Evolutionary conservation across 2,329 filamentous ascomycete species (phyloP).

Genomic region (Fusarium scirpi): DNA sequence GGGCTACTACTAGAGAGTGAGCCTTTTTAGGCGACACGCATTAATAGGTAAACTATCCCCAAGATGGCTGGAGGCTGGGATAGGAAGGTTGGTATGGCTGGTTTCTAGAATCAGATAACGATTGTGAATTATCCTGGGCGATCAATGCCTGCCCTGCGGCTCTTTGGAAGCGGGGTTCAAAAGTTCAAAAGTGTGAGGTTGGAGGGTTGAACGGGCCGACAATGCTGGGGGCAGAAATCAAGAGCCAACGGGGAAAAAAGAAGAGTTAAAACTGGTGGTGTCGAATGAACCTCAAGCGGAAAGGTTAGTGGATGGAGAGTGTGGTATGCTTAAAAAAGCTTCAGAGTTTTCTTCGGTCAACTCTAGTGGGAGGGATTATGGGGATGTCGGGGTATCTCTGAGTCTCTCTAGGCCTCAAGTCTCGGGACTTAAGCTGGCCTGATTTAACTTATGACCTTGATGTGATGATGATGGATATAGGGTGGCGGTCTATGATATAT

Average conservation of each 20-base stretch:
- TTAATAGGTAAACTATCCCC: constrained; percentile 29
- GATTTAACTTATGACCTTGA: constrained; percentile 11
- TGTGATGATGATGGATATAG: neutral
- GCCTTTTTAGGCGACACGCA: constrained; percentile 34
- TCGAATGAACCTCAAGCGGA: constrained; percentile 32
- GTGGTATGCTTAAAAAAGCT: constrained; percentile 37
- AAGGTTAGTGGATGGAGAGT: constrained; percentile 32
- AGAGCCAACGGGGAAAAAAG: constrained; percentile 13
- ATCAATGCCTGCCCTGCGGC: constrained; percentile 34
- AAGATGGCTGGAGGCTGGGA: constrained; percentile 40
- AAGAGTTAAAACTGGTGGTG: constrained; percentile 28
- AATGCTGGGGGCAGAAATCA: neutral
- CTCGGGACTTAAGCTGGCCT: neutral
- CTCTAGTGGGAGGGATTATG: constrained; percentile 7
- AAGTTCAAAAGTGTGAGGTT: constrained; percentile 18
- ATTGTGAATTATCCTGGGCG: neutral
- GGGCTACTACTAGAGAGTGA: constrained; percentile 7
- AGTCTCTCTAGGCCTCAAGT: neutral
- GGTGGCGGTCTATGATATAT: constrained; percentile 16
- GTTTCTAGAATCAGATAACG: constrained; percentile 35
- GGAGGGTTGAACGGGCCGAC: constrained; percentile 38
- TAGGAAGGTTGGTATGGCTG: constrained; percentile 12
- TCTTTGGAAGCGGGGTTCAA: constrained; percentile 29
- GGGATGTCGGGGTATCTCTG: neutral
- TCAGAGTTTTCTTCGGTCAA: constrained; percentile 24